phyloP scores from a whole-genome alignment of 129 eudicot species.

The Chrysanthemum lavandulifolium region DNA sequence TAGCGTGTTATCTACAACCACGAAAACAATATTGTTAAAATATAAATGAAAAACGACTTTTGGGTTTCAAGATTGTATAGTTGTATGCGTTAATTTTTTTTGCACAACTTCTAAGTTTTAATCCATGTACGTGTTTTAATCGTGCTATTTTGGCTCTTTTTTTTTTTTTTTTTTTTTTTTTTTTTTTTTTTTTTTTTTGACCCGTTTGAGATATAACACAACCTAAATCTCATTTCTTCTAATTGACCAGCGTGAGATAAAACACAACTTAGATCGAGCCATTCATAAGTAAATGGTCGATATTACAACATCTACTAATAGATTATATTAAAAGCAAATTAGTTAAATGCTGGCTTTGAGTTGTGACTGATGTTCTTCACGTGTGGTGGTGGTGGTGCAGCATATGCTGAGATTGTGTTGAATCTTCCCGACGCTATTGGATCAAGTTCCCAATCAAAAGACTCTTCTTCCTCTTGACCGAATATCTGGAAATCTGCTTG shows the following conservation, averaged over 20 bases:
- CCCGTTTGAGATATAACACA: neutral
- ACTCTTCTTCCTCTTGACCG: slow-evolving; percentile 21
- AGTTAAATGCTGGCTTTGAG: slow-evolving; percentile 5
- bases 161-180: neutral
- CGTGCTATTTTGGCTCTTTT: no score
- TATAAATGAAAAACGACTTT: no score
- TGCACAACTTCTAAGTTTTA: no score
- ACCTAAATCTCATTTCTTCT: neutral
- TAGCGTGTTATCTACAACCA: no score
- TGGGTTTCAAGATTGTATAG: no score
- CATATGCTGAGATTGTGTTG: slow-evolving; percentile 88
- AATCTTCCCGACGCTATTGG: slow-evolving; percentile 69
- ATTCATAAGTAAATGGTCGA: neutral
- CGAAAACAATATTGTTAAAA: no score
- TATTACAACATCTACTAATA: neutral
- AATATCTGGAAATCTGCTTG: neutral
- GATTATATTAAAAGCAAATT: slow-evolving; percentile 8
- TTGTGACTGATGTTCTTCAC: slow-evolving; percentile 1
- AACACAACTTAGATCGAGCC: neutral
- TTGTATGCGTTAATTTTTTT: no score
- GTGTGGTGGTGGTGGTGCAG: slow-evolving; percentile 30
- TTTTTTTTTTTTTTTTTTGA: no score
- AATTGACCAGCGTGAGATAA: neutral
- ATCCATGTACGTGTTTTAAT: no score
- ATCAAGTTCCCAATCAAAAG: slow-evolving; percentile 29